These are phyloP conservation scores for Suillus spraguei DNA, from an alignment of 768 basidiomycete genomes.

Conservation along the genomic window DNA sequence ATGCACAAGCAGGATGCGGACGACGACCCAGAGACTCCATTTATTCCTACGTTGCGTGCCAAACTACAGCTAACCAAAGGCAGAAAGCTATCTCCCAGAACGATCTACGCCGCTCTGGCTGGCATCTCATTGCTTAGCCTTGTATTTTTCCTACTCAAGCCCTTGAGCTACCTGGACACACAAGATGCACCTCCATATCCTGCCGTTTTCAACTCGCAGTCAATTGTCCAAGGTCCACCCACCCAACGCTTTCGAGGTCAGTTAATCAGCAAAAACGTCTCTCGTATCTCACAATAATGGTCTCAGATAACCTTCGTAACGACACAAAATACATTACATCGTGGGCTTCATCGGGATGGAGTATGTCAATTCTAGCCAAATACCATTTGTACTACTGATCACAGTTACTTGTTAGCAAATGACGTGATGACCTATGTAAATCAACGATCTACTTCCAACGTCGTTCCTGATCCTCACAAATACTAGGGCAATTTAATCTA, in stretches of 20 bases:
- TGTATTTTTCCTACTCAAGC: conserved; percentile 10
- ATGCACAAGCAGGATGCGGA: conserved; percentile 8
- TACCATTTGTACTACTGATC: not conserved
- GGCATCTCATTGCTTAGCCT: conserved; percentile 29
- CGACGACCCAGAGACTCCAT: conserved; percentile 13
- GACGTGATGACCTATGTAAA: conserved; percentile 75
- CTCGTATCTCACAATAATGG: conserved; percentile 1
- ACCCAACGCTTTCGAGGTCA: conserved; percentile 60
- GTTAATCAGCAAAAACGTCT: not conserved
- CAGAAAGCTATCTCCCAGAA: not conserved
- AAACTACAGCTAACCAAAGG: conserved; percentile 2
- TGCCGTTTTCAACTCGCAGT: not conserved
- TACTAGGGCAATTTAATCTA: conserved; percentile 61
- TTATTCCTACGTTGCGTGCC: conserved; percentile 4
- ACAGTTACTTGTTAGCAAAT: conserved; percentile 50
- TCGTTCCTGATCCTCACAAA: conserved; percentile 24
- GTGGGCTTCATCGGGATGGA: conserved; percentile 79
- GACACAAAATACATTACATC: conserved; percentile 70
- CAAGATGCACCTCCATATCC: not conserved
- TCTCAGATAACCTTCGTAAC: conserved; percentile 59
- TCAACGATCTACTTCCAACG: not conserved
- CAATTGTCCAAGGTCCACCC: conserved; percentile 47
- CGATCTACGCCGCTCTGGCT: conserved; percentile 23
- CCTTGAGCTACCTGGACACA: not conserved
- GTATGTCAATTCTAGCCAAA: conserved; percentile 39